Conservation (phyloP, 257 asterid genomes). For the Primulina huaijiensis region DNA sequence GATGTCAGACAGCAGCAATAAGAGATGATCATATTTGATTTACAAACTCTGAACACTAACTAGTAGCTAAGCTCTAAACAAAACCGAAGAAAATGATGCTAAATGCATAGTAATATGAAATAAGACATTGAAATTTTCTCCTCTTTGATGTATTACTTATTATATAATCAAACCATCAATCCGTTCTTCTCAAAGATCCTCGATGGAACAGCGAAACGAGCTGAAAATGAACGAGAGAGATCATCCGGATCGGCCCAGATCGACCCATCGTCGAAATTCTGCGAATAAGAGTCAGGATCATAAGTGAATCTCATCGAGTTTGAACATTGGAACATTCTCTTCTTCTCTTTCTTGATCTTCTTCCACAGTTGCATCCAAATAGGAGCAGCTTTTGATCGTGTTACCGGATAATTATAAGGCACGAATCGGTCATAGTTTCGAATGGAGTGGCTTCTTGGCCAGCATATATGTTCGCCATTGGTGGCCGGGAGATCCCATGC, state of each 20-base stretch:
- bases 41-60: neutral
- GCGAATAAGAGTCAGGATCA: slow-evolving; percentile 59
- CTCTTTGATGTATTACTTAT: too few relatives aligned
- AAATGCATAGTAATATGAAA: neutral
- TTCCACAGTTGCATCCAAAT: slow-evolving; percentile 67
- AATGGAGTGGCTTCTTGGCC: slow-evolving; percentile 36
- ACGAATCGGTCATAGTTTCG: slow-evolving; percentile 38
- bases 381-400: slow-evolving; percentile 35
- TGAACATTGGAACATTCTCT: slow-evolving; percentile 34
- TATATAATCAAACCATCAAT: slow-evolving; percentile 29
- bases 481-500: slow-evolving; percentile 19
- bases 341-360: slow-evolving; percentile 68
- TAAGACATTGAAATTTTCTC: neutral
- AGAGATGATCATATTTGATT: neutral
- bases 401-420: slow-evolving; percentile 17
- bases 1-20: neutral
- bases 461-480: slow-evolving; percentile 27
- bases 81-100: neutral
- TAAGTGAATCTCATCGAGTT: slow-evolving; percentile 56
- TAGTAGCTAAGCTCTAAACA: neutral
- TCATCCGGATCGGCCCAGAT: slow-evolving; percentile 44
- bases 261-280: slow-evolving; percentile 66
- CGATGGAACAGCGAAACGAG: slow-evolving; percentile 67
- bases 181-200: slow-evolving; percentile 49
- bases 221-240: slow-evolving; percentile 62